Evolutionary conservation across 148 eudicot genomes (phyloP), one percentile per base, ranked within the genome.

Genomic region (Tetragonia tetragonoides): DNA sequence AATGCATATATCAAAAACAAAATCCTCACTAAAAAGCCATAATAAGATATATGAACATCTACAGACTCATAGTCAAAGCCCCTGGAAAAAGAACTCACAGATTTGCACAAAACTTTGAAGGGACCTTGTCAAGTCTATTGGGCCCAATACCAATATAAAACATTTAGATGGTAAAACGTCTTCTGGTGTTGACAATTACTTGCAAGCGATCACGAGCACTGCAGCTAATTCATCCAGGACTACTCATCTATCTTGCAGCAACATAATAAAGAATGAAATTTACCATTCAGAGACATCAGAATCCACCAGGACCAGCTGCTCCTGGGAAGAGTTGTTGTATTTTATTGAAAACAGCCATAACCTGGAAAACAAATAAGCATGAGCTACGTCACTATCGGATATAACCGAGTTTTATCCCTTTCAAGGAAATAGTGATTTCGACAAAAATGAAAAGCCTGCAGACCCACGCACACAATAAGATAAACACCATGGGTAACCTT

Each of bases 281-380:
- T 54, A 10, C 18, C 63, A 24, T 16, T 9, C 42, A 53, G 21
- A 53, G 11, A 44, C 54, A 77, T 75, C 59, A 82, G 72, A 82
- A 84, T 77, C 80, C 80, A 76, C 83, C 57, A 41, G 89, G 77
- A 54, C 95, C 92, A 5, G 90, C 69, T 66, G 82, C 81, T 64
- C 97, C 99, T 14, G 99, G 99, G 79, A 96, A 96, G 71, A 96
- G 95, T 80, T 93, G 91, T 54, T 90, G 89, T 84, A 96, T 90
- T 81, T 96, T 91, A 70, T 86, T 89, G 88, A 96, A 93, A 37
- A 96, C 99, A 69, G 89, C 92, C 99, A 95, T 93, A 40, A 95
- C 97, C 99, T 93, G 79, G 81, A 62, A 53, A 69, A 41, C 62
- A 61, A 79, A 67, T n/a, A n/a, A 51, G 51, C 28, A 59, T 3